A percentile compares a stretch with the other conserved stretches of the same genome.
Conservation (phyloP, 2,329 filamentous ascomycete species). For the Sclerotinia minor region DNA sequence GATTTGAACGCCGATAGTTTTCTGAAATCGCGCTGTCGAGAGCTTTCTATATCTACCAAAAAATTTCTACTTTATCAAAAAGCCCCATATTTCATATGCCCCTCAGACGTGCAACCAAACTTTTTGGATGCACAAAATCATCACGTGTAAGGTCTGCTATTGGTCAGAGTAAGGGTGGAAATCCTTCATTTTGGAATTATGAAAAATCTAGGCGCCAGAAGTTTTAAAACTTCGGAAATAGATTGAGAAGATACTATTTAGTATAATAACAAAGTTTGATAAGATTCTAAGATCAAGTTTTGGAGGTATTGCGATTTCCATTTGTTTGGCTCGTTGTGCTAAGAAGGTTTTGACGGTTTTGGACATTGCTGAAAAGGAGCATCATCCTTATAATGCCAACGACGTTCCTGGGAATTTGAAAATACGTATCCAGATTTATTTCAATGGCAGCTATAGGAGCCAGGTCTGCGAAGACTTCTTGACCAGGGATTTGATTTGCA, state of each 20-base stretch:
- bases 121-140: not conserved
- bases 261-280: not conserved
- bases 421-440: not conserved
- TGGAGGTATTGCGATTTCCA: not conserved
- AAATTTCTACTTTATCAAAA: not conserved
- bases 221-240: not conserved
- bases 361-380: not conserved
- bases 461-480: not conserved
- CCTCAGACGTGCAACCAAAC: constrained; percentile 10
- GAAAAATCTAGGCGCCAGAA: not conserved
- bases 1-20: not conserved
- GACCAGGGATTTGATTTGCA: not conserved
- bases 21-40: not conserved
- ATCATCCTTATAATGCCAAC: not conserved
- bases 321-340: not conserved
- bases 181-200: not conserved
- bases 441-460: not conserved
- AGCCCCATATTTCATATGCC: not conserved
- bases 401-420: not conserved
- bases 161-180: not conserved
- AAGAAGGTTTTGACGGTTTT: not conserved
- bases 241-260: not conserved
- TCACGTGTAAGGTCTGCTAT: constrained; percentile 12
- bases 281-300: not conserved
- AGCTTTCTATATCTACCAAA: not conserved